Evolutionary conservation across 2,329 filamentous ascomycete genomes (phyloP), one percentile per base, ranked within the genome.

Genomic region (Beauveria sp.): DNA sequence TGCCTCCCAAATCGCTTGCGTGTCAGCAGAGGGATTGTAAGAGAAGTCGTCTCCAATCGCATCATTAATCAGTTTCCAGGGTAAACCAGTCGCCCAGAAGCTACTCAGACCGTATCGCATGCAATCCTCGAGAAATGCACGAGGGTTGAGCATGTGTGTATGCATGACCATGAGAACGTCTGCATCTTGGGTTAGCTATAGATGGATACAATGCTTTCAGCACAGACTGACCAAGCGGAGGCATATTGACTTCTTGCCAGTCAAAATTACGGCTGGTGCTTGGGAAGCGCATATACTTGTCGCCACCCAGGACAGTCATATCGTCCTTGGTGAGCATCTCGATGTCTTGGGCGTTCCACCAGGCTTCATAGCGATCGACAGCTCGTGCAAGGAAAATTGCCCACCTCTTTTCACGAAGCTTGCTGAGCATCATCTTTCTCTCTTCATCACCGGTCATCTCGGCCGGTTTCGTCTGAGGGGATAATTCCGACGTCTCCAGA

Each of bases 91-190:
- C 1, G 76, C 74, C 86, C 88, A 92, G 2, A 83, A 70, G 30
- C 81, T 75, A 61, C 78, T 76, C 2, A 78, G 66, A 0, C 83
- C 84, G 30, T 77, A 73, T 8, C 88, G 80, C 60, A 91, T 75
- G 67, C 85, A 86, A 69, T 93, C 90, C 67, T 92, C 88, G 4
- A 91, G 80, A 68, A 86, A 92, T n/a, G 76, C 77, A 46, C 87
- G 79, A 0, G 90, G 90, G 66, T 92, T 92, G 3, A 93, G 81
- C 83, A 90, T 87, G 68, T 90, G 89, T 0, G 88, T 77, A 71
- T 93, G 90, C 86, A 87, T 90, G 0, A 92, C 85, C 87, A 92
- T 89, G 22, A 92, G 72, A 0, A 92, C 83, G 72, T 92, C 89
- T 79, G 53, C 41, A 28, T 66, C 40, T 46, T 63, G 34, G 20